phyloP scores from a whole-genome alignment of 1,139 yeast species.

The Lodderomyces oxycetoniae region DNA sequence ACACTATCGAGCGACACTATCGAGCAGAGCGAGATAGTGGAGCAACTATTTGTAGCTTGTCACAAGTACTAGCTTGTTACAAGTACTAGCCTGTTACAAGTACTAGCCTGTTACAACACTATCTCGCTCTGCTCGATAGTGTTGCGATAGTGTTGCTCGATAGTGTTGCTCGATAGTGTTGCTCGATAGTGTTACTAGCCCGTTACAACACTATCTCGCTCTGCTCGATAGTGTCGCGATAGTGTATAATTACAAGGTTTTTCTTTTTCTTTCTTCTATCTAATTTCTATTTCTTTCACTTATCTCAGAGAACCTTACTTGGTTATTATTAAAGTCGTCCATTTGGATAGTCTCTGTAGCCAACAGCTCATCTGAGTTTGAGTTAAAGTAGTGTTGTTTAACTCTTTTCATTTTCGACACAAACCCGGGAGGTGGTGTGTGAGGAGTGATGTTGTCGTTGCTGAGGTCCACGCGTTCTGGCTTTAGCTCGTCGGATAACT shows the following conservation, averaged over 20 bases:
- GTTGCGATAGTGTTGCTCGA: too few relatives aligned
- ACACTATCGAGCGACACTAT: too few relatives aligned
- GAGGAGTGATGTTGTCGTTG: slow-evolving; percentile 6
- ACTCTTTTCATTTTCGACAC: background rate
- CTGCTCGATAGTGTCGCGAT: too few relatives aligned
- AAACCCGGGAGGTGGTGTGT: slow-evolving; percentile 15
- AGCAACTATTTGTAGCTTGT: too few relatives aligned
- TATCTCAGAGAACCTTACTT: slow-evolving; percentile 21
- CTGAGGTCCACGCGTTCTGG: background rate
- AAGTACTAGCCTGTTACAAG: too few relatives aligned
- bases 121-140: too few relatives aligned
- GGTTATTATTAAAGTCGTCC: slow-evolving; percentile 37
- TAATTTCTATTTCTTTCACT: slow-evolving; percentile 13
- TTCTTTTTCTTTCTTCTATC: background rate
- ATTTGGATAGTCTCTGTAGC: slow-evolving; percentile 49
- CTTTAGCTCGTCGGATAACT: slow-evolving; percentile 3
- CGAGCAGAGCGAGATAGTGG: too few relatives aligned
- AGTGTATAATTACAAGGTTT: background rate
- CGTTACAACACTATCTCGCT: too few relatives aligned
- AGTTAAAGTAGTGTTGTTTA: background rate
- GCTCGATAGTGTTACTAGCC: too few relatives aligned
- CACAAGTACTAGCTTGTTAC: too few relatives aligned
- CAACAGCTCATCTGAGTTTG: slow-evolving; percentile 14
- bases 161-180: too few relatives aligned
- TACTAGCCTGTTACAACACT: too few relatives aligned